Evolutionary conservation across 2,329 filamentous ascomycete genomes (phyloP), one percentile per base, ranked within the genome.

Genomic region (Aspergillus sp.): DNA sequence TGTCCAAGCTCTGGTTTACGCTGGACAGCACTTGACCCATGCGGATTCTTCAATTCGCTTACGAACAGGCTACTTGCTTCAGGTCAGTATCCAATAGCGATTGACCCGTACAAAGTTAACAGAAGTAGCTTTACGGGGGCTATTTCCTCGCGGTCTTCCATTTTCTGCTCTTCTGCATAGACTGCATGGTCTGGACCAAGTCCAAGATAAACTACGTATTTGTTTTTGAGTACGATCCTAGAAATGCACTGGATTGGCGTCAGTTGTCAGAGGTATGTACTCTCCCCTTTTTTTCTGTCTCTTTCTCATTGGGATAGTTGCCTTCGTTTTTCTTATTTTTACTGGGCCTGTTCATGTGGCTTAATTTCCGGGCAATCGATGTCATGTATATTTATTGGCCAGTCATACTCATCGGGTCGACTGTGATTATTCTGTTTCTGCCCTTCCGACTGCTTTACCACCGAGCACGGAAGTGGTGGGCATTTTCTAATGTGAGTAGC

Each of bases 171-270:
- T 96, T 96, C 52, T 86, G 82, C 50, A 51, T 94, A 22, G 80
- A 86, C 50, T 93, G 88, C 55, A 78, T 79, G 35, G 63, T 93
- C 11, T 98, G 89, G 86, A 76, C 78, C 4, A 67, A 67, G 32
- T 78, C 80, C 55, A 93, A 89, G 60, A 84, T 98, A 61, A 98
- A 98, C 55, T 96, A 96, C 56, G 75, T 81, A 33, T 95, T 95
- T 58, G 86, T 96, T 46, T 98, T 98, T 53, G 91, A 98, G 61
- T 91, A 94, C 52, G 88, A 96, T 64, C 79, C 80, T 33, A 73
- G 89, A 36, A 78, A 91, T 55, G 76, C 80, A 42, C 66, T 96
- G 16, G 85, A 96, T 58, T 98, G 89, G 86, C 78, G 84, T 45
- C 79, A 94, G 55, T 68, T 95, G 17, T 70, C 82, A 5, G 83